Base-by-base conservation (phyloP, 2,329 filamentous ascomycete genomes). In the Calonectria pseudoturangicola region DNA sequence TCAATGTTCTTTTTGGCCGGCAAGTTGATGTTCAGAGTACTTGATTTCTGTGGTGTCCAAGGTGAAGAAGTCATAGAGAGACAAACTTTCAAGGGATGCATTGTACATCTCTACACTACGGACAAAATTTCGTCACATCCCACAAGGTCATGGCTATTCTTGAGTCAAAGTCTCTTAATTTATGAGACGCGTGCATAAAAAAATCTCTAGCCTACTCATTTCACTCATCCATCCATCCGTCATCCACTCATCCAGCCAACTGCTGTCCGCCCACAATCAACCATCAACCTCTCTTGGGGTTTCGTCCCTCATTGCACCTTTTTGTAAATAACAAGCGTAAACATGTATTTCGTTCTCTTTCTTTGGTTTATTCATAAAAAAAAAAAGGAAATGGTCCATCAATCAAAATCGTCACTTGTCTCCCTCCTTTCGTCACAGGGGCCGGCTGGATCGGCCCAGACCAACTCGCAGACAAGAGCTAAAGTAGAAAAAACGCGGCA, bases 261-360 rank as follows among this genome's bases (percentile, higher is more conserved):
- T 62, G 25, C 41, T 30, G 47, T 62, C 48, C 68, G 36, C 50
- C 51, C 58, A 65, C 36, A 27, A 58, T 45, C 30, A 51, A 62
- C 51, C 51, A 25, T 56, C 41, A 27, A 33, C 41, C n/a, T 43
- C 41, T 33, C 41, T 33, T 27, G 41, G 18, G 48, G 30, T 43
- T 36, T 30, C 36, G n/a, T 50, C 36, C 21, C 45, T 51, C 36
- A 8, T 72, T 51, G 36, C 70, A 64, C 48, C 58, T 33, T 64
- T 62, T 70, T 62, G 43, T 66, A 63, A 62, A 68, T 60, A 68
- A 68, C 7, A 50, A 43, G 56, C 41, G 27, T 54, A 64, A 60
- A 66, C 58, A 65, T 72, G 58, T 58, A 68, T 72, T 68, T 70
- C 45, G 69, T 72, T 66, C 66, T 65, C 66, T 72, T 70, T 72